phyloP scores from a whole-genome alignment of 2,329 filamentous ascomycete genomes.

The Botrytis fabae region DNA sequence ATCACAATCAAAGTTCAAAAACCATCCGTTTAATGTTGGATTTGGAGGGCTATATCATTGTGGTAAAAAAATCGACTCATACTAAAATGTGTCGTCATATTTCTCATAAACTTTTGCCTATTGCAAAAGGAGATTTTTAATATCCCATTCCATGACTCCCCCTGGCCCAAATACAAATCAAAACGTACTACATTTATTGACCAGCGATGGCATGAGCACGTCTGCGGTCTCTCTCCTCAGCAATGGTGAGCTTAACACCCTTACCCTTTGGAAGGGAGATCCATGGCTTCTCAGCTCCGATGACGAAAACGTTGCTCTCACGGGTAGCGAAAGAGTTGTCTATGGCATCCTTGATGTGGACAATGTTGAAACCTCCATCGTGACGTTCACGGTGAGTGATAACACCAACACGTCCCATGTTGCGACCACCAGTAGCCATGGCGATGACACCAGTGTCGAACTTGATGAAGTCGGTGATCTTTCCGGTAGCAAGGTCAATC shows the following conservation, averaged over 20 bases:
- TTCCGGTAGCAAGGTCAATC: slow-evolving; percentile 95
- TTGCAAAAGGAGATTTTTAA: slow-evolving; percentile 33
- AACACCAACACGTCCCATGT: slow-evolving; percentile 99
- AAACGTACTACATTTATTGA: slow-evolving; percentile 38
- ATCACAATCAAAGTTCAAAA: slow-evolving; percentile 1
- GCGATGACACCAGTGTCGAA: slow-evolving; percentile 98
- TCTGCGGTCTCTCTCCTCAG: slow-evolving; percentile 98
- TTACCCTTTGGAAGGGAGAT: slow-evolving; percentile 99
- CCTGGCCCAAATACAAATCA: slow-evolving; percentile 33
- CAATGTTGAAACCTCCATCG: slow-evolving; percentile 99
- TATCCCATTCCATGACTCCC: slow-evolving; percentile 39
- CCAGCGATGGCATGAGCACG: slow-evolving; percentile 58
- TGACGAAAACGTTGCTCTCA: slow-evolving; percentile 99
- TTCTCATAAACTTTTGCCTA: slow-evolving; percentile 31
- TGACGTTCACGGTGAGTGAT: slow-evolving; percentile 99
- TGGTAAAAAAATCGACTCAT: slow-evolving; percentile 40
- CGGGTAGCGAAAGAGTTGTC: slow-evolving; percentile 99
- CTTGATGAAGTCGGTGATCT: slow-evolving; percentile 97
- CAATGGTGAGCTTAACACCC: slow-evolving; percentile 99
- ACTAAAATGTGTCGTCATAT: slow-evolving; percentile 36
- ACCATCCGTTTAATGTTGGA: slow-evolving; percentile 3
- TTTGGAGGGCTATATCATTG: slow-evolving; percentile 23
- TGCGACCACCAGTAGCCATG: slow-evolving; percentile 99
- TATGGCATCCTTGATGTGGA: slow-evolving; percentile 99
- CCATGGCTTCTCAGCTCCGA: slow-evolving; percentile 98